Base-by-base conservation (phyloP, 345 rosid species). In the Nasturtium officinale region DNA sequence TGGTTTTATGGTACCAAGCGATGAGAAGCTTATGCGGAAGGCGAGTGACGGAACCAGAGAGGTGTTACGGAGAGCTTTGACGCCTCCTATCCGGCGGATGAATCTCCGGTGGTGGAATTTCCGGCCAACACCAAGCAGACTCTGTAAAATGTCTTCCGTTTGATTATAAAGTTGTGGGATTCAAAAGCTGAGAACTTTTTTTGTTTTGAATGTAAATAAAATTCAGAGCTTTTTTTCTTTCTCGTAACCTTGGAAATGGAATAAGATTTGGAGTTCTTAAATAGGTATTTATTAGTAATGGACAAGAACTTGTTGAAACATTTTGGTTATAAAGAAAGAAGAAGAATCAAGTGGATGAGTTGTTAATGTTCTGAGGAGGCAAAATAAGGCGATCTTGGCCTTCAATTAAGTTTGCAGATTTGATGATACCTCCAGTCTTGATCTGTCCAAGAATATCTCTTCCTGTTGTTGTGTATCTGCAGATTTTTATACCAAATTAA, bases 361-460 rank as follows among this genome's bases (percentile, higher is more conserved):
- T 84, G 64, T 46, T 65, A 64, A 47, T 65, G 38, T 40, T 81
- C 68, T 82, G 83, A 50, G 57, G 67, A 37, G 96, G 90, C 83
- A 94, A 68, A 48, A 85, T 54, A 18, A 91, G 97, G 16, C 87
- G 95, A 56, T 89, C 95, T 77, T 80, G 87, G 53, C 98, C 95
- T 61, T 89, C 84, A 17, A 89, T 80, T 38, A 88, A 73, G 85
- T 85, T 85, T 6, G 92, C 91, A 21, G 92, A 84, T 79, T 73
- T 83, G 71, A 94, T 91, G 48, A 88, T 45, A 72, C 89, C 96
- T 67, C 93, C 93, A 1, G 90, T 85, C 83, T 84, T 89, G 73
- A 94, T 87, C 88, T 94, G 92, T 9, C 89, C 81, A 66, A 94
- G 86, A 68, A 89, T 66, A 5, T 89, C 96, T 84, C 84, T 87